Evolutionary conservation across 352 stramenopile genomes (phyloP).

Genomic region (Phytophthora boehmeriae): DNA sequence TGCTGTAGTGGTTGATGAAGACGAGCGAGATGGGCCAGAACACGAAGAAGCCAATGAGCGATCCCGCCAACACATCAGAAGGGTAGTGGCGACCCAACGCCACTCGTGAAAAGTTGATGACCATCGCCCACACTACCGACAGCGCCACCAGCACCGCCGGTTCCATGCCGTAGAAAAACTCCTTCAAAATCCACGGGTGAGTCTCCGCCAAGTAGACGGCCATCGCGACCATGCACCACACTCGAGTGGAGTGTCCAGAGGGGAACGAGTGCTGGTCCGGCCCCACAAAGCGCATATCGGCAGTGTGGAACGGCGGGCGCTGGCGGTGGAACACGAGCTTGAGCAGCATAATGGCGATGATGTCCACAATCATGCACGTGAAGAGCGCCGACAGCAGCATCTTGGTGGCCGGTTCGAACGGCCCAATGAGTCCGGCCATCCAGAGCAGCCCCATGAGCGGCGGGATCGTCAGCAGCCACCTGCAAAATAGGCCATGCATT

Average conservation of each 20-base stretch:
- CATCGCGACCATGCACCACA: conserved; percentile 73
- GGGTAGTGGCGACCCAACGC: conserved; percentile 85
- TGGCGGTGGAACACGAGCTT: conserved; percentile 78
- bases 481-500: conserved; percentile 9
- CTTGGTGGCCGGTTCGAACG: conserved; percentile 39
- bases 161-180: conserved; percentile 59
- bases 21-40: conserved; percentile 65
- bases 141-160: conserved; percentile 47
- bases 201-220: conserved; percentile 60
- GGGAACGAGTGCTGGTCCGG: conserved; percentile 89
- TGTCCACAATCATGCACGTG: conserved; percentile 61
- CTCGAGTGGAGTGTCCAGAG: conserved; percentile 80
- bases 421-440: conserved; percentile 34
- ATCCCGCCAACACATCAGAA: conserved; percentile 72
- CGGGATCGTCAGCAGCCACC: conserved; percentile 49
- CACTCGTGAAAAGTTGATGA: conserved; percentile 83
- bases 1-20: conserved; percentile 31
- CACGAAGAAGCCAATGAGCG: conserved; percentile 63
- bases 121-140: conserved; percentile 56
- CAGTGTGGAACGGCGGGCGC: conserved; percentile 74
- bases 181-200: conserved; percentile 46
- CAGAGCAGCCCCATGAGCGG: conserved; percentile 46
- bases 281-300: conserved; percentile 76
- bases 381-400: conserved; percentile 44
- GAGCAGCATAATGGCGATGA: conserved; percentile 80